These are phyloP conservation scores for Solanum etuberosum DNA, from an alignment of 257 asterid genomes.

Conservation along the genomic window DNA sequence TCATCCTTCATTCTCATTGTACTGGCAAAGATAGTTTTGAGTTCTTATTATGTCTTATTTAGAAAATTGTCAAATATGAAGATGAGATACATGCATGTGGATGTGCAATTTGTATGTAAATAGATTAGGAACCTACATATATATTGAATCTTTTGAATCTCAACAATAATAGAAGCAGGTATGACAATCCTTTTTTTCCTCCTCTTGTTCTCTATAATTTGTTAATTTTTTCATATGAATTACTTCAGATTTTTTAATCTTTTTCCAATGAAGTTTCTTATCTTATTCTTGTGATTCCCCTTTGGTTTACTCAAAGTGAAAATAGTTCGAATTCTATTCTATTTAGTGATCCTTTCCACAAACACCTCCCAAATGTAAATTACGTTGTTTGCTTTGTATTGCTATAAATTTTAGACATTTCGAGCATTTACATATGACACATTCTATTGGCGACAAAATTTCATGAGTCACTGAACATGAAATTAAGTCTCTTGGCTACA, in stretches of 20 bases:
- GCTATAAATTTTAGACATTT: not conserved
- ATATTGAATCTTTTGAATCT: not conserved
- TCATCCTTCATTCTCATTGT: not conserved
- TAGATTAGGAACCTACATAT: conserved; percentile 14
- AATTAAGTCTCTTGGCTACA: not conserved
- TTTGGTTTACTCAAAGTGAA: not conserved
- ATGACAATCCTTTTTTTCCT: not conserved
- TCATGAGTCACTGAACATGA: not conserved
- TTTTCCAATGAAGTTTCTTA: not conserved
- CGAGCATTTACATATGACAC: not conserved
- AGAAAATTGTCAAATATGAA: conserved; percentile 40
- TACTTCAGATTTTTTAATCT: not conserved
- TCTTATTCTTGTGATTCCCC: not conserved
- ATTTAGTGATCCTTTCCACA: not conserved
- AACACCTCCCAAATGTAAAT: not conserved
- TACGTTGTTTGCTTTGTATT: not conserved
- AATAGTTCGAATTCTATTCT: not conserved
- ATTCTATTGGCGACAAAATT: not conserved
- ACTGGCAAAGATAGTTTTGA: not conserved
- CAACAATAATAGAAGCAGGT: not conserved
- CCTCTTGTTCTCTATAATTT: not conserved
- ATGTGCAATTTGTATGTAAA: conserved; percentile 59
- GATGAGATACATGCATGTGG: conserved; percentile 59
- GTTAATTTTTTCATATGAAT: not conserved
- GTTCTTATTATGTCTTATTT: conserved; percentile 47